These are phyloP conservation scores for Coix lacrymajobi DNA, from an alignment of 176 grass and related monocot genomes.

Conservation along the genomic window DNA sequence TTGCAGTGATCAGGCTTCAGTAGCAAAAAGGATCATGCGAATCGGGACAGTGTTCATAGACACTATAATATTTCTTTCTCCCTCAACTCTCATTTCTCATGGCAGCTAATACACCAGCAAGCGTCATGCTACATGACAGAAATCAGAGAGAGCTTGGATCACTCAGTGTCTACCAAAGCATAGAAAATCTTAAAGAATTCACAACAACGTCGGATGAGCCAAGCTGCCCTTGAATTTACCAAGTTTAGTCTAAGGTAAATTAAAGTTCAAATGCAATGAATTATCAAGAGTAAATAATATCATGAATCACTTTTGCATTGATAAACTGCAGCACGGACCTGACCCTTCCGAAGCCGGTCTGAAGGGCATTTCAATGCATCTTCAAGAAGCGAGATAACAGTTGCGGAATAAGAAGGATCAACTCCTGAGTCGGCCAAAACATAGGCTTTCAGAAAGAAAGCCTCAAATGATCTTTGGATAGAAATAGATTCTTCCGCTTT, in stretches of 20 bases:
- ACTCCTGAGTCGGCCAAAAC: constrained; percentile 91
- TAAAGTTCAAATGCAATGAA: background rate
- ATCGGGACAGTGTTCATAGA: background rate
- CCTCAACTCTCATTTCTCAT: background rate
- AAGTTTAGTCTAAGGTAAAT: background rate
- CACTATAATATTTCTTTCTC: background rate
- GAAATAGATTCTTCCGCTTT: constrained; percentile 87
- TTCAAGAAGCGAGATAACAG: constrained; percentile 85
- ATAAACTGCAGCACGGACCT: constrained; percentile 43
- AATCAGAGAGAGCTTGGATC: background rate
- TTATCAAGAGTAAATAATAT: background rate
- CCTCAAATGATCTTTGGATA: constrained; percentile 93
- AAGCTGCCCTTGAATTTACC: constrained; percentile 8
- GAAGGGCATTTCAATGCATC: constrained; percentile 94
- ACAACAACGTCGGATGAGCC: background rate
- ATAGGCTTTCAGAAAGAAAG: constrained; percentile 97
- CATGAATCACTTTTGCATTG: constrained; percentile 1
- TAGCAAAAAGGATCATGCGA: background rate
- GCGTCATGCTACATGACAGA: background rate
- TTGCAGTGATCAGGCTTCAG: background rate
- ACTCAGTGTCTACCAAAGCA: background rate
- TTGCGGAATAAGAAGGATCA: constrained; percentile 62
- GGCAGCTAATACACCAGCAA: constrained; percentile 1
- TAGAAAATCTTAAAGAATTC: background rate
- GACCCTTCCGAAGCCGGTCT: constrained; percentile 90